Conservation (phyloP, 352 stramenopile genomes). For the Globisporangium parvum region DNA sequence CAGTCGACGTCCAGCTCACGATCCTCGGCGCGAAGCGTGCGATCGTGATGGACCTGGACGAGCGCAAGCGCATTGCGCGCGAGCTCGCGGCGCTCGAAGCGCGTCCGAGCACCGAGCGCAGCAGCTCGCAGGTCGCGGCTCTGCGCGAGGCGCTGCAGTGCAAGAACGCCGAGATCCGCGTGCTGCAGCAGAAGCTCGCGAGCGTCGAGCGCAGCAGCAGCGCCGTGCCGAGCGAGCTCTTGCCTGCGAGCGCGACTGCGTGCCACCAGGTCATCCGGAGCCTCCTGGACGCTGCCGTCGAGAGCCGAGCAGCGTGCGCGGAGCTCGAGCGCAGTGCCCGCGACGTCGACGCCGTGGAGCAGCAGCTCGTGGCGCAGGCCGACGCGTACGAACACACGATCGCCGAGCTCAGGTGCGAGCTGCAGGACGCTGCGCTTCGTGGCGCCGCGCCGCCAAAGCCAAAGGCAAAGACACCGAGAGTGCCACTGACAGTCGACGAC, state of each 20-base stretch:
- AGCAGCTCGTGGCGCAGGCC: constrained; percentile 23
- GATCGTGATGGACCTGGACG: constrained; percentile 42
- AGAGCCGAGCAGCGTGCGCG: constrained; percentile 26
- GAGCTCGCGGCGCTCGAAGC: constrained; percentile 26
- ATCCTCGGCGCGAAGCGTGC: constrained; percentile 43
- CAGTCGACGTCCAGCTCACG: constrained; percentile 37
- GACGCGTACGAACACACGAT: constrained; percentile 20
- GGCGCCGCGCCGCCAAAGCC: constrained; percentile 10
- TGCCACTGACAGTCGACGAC: constrained; percentile 8
- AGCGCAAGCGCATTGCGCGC: constrained; percentile 43
- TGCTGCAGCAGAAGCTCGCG: constrained; percentile 57
- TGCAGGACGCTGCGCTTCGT: constrained; percentile 13
- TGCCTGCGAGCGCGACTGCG: constrained; percentile 26
- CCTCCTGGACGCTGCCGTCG: constrained; percentile 37
- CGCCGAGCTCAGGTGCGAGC: constrained; percentile 18
- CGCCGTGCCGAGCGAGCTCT: constrained; percentile 28
- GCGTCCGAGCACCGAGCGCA: constrained; percentile 12
- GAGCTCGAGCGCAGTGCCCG: constrained; percentile 31
- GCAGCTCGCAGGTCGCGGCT: constrained; percentile 15
- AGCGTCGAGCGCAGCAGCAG: constrained; percentile 41
- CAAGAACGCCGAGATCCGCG: constrained; percentile 52
- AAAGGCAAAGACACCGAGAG: constrained; percentile 22
- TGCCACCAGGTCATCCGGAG: constrained; percentile 54
- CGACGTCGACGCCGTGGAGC: constrained; percentile 25
- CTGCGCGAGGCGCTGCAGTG: constrained; percentile 32